These are phyloP conservation scores for Vaccinium macrocarpon DNA, from an alignment of 148 eudicot species.

Conservation along the genomic window DNA sequence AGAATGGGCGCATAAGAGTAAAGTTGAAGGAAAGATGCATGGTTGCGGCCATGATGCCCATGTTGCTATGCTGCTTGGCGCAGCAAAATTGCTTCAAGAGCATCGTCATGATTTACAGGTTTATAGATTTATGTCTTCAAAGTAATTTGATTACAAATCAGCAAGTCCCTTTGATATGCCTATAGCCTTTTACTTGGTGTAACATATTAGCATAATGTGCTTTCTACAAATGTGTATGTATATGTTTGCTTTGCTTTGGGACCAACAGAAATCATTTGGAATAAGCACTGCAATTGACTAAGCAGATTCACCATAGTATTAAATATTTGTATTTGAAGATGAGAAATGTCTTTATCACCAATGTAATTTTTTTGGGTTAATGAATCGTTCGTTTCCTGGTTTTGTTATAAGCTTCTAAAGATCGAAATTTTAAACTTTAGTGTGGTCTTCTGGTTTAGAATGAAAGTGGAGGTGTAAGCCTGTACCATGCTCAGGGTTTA, in stretches of 20 bases:
- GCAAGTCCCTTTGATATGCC: background rate
- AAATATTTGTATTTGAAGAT: background rate
- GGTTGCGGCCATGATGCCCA: constrained; percentile 63
- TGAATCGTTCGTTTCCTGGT: background rate
- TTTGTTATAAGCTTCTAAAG: background rate
- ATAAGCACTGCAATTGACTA: background rate
- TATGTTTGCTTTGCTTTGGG: background rate
- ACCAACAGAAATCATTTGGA: background rate
- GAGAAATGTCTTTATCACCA: background rate
- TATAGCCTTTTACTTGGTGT: background rate
- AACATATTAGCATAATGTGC: background rate
- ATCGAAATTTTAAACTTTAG: background rate
- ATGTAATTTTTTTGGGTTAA: background rate
- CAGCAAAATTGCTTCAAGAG: constrained; percentile 56
- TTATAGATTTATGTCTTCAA: background rate
- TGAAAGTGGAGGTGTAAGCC: background rate
- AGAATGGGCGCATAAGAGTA: constrained; percentile 65
- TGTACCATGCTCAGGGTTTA: background rate
- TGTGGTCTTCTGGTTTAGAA: background rate
- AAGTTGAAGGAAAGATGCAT: constrained; percentile 56
- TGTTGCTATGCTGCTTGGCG: constrained; percentile 59
- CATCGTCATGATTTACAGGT: constrained; percentile 44
- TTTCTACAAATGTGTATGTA: background rate
- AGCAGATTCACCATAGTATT: background rate
- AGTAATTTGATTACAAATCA: background rate